These are phyloP conservation scores for Aureobasidium melanogenum DNA, from an alignment of 2,329 filamentous ascomycete genomes.

Conservation along the genomic window DNA sequence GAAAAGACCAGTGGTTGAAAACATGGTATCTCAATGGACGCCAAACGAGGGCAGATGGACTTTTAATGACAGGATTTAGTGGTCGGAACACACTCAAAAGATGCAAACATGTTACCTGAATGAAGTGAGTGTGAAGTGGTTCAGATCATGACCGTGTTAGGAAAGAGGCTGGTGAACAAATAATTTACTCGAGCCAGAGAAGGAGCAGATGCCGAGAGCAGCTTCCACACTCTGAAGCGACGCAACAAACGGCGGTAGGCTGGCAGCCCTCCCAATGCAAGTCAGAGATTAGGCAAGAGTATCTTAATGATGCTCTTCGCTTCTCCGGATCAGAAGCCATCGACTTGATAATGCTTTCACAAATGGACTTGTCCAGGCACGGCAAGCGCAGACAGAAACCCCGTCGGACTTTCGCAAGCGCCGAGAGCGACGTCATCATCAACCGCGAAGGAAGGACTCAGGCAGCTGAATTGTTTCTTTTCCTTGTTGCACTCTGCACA, in stretches of 20 bases:
- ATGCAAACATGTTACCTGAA: not conserved
- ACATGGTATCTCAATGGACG: constrained; percentile 34
- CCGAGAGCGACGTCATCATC: constrained; percentile 6
- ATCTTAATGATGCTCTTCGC: not conserved
- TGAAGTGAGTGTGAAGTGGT: not conserved
- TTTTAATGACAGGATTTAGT: not conserved
- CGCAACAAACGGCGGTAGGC: not conserved
- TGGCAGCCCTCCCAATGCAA: not conserved
- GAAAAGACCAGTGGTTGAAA: constrained; percentile 47
- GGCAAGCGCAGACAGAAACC: not conserved
- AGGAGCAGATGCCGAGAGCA: not conserved
- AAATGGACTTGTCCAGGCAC: not conserved
- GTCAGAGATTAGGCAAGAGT: not conserved
- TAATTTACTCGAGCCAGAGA: not conserved
- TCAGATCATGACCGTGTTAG: not conserved
- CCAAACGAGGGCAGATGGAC: not conserved
- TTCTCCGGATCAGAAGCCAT: not conserved
- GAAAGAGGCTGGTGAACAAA: not conserved
- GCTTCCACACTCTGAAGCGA: not conserved
- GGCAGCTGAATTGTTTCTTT: not conserved
- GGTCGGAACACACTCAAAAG: not conserved
- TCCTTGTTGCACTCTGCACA: not conserved
- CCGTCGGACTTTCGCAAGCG: not conserved
- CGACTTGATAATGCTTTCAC: not conserved
- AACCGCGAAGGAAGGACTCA: not conserved